A percentile compares a stretch with the other conserved stretches of the same genome.
Evolutionary conservation across 257 asterid species (phyloP).

Genomic region (Primulina tabacum): DNA sequence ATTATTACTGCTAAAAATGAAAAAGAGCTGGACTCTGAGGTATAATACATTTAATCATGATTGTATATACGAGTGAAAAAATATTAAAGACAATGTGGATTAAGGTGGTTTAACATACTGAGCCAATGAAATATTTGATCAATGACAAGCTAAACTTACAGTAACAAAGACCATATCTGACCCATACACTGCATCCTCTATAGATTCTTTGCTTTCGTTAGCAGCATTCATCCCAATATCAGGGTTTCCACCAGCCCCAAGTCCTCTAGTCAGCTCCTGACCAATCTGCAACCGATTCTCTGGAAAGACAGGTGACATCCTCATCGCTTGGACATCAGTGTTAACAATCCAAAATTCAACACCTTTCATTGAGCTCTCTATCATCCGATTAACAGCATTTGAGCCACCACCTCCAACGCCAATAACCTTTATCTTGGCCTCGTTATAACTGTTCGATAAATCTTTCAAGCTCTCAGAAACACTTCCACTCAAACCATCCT

Average conservation of each 20-base stretch:
- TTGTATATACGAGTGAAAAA: not conserved
- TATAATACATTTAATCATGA: not conserved
- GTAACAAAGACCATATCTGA: conserved; percentile 65
- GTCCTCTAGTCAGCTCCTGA: conserved; percentile 87
- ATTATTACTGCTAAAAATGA: conserved; percentile 1
- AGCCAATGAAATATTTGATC: conserved; percentile 8
- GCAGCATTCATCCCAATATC: conserved; percentile 93
- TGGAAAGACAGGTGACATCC: conserved; percentile 72
- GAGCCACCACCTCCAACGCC: conserved; percentile 99
- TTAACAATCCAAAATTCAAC: conserved; percentile 97
- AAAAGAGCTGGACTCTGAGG: conserved; percentile 1
- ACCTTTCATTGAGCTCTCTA: conserved; percentile 83
- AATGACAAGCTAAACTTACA: conserved; percentile 31
- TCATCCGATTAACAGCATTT: conserved; percentile 96
- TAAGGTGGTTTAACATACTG: not conserved
- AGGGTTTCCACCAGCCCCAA: conserved; percentile 98
- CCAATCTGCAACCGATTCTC: conserved; percentile 84
- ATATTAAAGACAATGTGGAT: conserved; percentile 2
- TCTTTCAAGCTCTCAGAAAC: conserved; percentile 56
- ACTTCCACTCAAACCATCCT: conserved; percentile 46
- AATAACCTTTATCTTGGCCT: conserved; percentile 89
- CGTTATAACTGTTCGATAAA: conserved; percentile 51
- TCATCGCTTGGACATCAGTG: conserved; percentile 91
- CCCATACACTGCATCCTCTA: conserved; percentile 72
- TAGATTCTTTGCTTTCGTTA: conserved; percentile 74